Evolutionary conservation across 192 early-diverging fungal genomes (phyloP).

Genomic region (Rhizophagus clarus): DNA sequence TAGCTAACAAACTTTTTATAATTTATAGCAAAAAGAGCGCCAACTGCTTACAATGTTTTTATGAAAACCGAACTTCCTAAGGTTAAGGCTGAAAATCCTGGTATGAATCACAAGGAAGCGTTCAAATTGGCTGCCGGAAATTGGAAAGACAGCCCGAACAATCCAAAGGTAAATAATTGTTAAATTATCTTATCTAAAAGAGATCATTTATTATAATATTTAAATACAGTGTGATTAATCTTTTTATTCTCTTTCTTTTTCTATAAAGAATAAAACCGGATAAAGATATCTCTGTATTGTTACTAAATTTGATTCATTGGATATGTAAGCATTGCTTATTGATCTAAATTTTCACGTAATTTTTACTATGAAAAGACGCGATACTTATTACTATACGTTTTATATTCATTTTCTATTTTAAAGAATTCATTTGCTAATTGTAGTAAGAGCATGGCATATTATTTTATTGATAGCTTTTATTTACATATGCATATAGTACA

Average conservation of each 20-base stretch:
- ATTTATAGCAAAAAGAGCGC: conserved; percentile 3
- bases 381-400: background rate
- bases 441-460: no score
- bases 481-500: no score
- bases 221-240: no score
- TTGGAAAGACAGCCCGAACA: conserved; percentile 44
- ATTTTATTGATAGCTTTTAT: no score
- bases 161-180: background rate
- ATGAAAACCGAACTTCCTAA: conserved; percentile 69
- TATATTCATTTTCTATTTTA: background rate
- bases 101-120: conserved; percentile 63
- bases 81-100: conserved; percentile 64
- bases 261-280: background rate
- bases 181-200: no score
- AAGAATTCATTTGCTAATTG: background rate
- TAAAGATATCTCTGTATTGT: background rate
- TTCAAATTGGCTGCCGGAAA: conserved; percentile 63
- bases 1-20: background rate
- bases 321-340: no score
- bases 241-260: background rate
- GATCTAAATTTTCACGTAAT: no score
- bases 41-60: conserved; percentile 61
- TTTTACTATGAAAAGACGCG: background rate
- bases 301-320: no score
- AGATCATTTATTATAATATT: no score